Evolutionary conservation across 129 eudicot species (phyloP).

Genomic region (Flaveria ramosissima): DNA sequence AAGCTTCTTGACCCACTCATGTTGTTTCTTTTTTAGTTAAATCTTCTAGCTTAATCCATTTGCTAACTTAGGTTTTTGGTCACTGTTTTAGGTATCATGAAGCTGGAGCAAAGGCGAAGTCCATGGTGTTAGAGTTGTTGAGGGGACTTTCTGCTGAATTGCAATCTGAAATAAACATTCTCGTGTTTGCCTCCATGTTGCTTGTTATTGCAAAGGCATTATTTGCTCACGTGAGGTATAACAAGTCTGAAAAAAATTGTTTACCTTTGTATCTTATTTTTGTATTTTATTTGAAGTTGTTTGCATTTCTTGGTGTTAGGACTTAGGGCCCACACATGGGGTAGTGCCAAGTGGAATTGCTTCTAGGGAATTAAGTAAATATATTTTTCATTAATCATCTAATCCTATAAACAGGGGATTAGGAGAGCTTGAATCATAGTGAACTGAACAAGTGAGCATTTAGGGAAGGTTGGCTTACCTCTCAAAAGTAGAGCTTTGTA

Average conservation of each 20-base stretch:
- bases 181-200: constrained; percentile 88
- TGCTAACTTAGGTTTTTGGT: neutral
- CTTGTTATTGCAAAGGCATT: constrained; percentile 91
- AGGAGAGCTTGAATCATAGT: constrained; percentile 3
- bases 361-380: neutral
- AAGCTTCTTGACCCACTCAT: neutral
- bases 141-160: constrained; percentile 80
- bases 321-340: neutral
- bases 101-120: constrained; percentile 79
- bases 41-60: constrained; percentile 1
- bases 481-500: neutral
- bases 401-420: neutral
- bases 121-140: constrained; percentile 68
- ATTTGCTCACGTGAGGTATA: constrained; percentile 87
- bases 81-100: constrained; percentile 72
- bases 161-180: constrained; percentile 66
- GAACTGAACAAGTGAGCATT: neutral
- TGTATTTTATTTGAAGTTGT: neutral
- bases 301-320: neutral
- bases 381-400: neutral
- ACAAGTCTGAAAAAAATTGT: neutral
- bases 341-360: neutral
- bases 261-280: neutral
- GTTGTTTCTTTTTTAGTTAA: neutral
- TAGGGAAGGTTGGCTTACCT: neutral